These are phyloP conservation scores for Adiantum capillusveneris DNA, from an alignment of 75 land plant species.

Conservation along the genomic window DNA sequence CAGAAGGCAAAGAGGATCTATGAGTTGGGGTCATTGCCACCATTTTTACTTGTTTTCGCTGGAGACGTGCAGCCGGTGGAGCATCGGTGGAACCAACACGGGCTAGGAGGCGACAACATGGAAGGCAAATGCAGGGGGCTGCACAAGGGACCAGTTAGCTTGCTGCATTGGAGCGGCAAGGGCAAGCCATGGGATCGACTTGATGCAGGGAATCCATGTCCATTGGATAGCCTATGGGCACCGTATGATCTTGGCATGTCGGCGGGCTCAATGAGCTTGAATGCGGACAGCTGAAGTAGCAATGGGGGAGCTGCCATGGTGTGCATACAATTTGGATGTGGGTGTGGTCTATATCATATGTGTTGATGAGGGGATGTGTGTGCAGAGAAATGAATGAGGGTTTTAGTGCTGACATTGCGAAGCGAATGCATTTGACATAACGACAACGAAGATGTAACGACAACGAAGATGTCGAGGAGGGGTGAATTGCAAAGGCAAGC, in stretches of 20 bases:
- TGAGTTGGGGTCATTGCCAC: conserved; percentile 46
- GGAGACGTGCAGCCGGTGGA: conserved; percentile 34
- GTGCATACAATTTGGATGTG: too few relatives aligned
- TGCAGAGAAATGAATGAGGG: too few relatives aligned
- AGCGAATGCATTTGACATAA: too few relatives aligned
- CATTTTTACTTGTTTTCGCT: conserved; percentile 38
- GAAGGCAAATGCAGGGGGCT: conserved; percentile 66
- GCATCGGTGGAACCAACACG: conserved; percentile 52
- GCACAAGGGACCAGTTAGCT: conserved; percentile 90
- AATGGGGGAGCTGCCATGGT: too few relatives aligned
- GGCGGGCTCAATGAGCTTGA: too few relatives aligned
- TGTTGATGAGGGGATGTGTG: too few relatives aligned
- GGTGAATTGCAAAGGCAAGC: too few relatives aligned
- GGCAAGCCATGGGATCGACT: conserved; percentile 93
- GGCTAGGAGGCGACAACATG: conserved; percentile 30
- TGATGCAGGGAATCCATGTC: conserved; percentile 60
- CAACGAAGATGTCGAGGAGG: too few relatives aligned
- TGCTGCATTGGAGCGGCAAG: conserved; percentile 91
- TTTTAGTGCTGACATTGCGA: too few relatives aligned
- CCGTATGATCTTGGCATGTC: conserved; percentile 85
- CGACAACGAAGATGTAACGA: too few relatives aligned
- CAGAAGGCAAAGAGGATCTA: conserved; percentile 40
- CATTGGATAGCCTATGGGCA: conserved; percentile 78
- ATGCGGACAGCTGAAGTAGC: too few relatives aligned
- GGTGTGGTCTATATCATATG: too few relatives aligned